Conservation (phyloP, 352 stramenopile species). For the Phytophthora macrochlamydospora region DNA sequence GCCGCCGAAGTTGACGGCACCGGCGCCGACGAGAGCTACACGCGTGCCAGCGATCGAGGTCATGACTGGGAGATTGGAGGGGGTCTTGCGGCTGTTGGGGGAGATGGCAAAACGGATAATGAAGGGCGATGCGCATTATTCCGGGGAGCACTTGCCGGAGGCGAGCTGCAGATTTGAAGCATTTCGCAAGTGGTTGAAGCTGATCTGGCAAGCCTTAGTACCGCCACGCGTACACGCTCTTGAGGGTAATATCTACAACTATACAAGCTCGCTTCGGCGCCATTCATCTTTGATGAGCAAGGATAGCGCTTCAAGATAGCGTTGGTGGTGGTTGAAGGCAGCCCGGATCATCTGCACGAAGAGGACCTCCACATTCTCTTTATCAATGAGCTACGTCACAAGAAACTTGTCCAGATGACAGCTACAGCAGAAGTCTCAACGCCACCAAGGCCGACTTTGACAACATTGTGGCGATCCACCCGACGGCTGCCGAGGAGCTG, state of each 20-base stretch:
- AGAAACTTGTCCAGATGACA: too few relatives aligned
- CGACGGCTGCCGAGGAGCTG: constrained; percentile 96
- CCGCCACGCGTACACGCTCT: not conserved
- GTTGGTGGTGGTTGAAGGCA: too few relatives aligned
- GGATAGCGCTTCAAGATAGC: too few relatives aligned
- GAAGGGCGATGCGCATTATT: not conserved
- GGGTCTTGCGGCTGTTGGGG: not conserved
- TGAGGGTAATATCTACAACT: not conserved
- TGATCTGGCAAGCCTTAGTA: not conserved
- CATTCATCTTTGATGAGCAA: not conserved
- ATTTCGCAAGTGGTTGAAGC: constrained; percentile 20
- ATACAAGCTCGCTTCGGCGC: not conserved
- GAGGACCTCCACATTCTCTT: too few relatives aligned
- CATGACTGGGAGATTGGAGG: constrained; percentile 10
- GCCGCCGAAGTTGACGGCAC: constrained; percentile 45
- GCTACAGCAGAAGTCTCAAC: constrained; percentile 31
- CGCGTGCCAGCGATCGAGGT: constrained; percentile 30
- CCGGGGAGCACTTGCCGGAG: not conserved
- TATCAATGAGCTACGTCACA: too few relatives aligned
- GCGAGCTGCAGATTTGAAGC: not conserved
- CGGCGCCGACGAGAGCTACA: constrained; percentile 38
- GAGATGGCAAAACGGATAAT: constrained; percentile 26
- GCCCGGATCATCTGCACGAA: too few relatives aligned
- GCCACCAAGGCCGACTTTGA: constrained; percentile 98
- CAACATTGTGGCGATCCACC: constrained; percentile 95